Evolutionary conservation across 1,284 basidiomycete genomes (phyloP).

Genomic region (Cutaneotrichosporon cutaneum): DNA sequence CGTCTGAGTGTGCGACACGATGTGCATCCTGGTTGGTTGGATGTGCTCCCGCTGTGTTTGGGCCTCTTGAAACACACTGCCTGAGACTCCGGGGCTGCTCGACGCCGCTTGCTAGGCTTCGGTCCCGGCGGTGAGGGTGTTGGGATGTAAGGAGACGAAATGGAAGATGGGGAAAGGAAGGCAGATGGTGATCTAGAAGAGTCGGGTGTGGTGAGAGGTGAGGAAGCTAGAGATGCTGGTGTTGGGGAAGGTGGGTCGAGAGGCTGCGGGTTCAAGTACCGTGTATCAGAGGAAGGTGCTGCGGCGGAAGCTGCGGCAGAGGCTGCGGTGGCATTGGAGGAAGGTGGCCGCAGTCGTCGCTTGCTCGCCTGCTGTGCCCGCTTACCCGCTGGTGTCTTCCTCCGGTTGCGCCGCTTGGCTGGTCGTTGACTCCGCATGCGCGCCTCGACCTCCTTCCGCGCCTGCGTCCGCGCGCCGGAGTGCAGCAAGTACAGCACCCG

Average conservation of each 20-base stretch:
- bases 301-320: neutral
- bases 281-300: neutral
- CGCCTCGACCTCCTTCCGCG: neutral
- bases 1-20: neutral
- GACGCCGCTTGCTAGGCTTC: neutral
- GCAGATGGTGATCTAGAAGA: neutral
- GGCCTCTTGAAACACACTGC: neutral
- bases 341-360: no score
- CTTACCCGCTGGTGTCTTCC: no score
- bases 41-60: neutral
- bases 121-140: neutral
- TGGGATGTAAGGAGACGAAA: no score
- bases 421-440: no score
- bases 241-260: no score
- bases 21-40: neutral
- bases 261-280: neutral
- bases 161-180: neutral
- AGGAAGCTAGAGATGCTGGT: neutral
- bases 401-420: no score
- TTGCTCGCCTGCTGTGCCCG: no score
- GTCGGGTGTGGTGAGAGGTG: neutral
- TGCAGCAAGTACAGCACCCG: neutral
- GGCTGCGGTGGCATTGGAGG: no score
- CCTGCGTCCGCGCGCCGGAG: neutral
- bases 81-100: no score